phyloP scores from a whole-genome alignment of 345 rosid species.

The Lagerstroemia speciosa region DNA sequence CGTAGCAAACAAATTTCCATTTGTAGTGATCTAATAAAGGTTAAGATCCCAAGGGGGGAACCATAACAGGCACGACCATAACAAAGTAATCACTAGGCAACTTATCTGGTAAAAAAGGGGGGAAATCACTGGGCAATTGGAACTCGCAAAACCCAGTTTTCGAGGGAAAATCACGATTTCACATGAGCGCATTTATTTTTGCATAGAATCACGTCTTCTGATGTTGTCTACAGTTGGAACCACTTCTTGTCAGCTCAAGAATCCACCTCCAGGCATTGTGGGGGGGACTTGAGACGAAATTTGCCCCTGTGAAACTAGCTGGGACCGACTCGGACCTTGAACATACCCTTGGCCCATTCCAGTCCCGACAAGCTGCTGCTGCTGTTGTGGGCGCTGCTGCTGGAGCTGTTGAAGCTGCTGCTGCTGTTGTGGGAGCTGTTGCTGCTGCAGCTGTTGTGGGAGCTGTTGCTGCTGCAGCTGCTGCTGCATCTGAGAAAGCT shows the following conservation, averaged over 20 bases:
- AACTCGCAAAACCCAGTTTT: background rate
- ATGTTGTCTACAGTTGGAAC: background rate
- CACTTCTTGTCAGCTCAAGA: conserved; percentile 25
- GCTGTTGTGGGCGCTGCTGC: conserved; percentile 30
- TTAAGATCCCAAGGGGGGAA: too few species aligned
- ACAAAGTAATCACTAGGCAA: background rate
- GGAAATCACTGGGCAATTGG: background rate
- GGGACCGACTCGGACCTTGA: conserved; percentile 59
- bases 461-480: conserved; percentile 28
- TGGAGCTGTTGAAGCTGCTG: conserved; percentile 30
- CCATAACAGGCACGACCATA: too few species aligned
- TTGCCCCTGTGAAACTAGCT: conserved; percentile 54
- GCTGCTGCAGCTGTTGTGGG: conserved; percentile 32
- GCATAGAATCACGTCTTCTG: background rate
- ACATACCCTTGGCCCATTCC: conserved; percentile 64
- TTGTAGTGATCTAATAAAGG: too few species aligned
- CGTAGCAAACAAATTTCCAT: too few species aligned
- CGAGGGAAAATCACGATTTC: background rate
- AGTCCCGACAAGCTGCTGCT: conserved; percentile 13
- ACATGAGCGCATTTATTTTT: background rate
- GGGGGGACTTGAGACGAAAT: conserved; percentile 64
- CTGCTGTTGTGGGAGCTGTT: conserved; percentile 35
- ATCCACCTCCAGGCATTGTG: conserved; percentile 69
- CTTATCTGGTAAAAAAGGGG: too few species aligned
- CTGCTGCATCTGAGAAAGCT: conserved; percentile 17